A percentile compares a stretch with the other conserved stretches of the same genome.
Evolutionary conservation across 495 filamentous ascomycete species (phyloP).

Genomic region (Ascobolus immersus): DNA sequence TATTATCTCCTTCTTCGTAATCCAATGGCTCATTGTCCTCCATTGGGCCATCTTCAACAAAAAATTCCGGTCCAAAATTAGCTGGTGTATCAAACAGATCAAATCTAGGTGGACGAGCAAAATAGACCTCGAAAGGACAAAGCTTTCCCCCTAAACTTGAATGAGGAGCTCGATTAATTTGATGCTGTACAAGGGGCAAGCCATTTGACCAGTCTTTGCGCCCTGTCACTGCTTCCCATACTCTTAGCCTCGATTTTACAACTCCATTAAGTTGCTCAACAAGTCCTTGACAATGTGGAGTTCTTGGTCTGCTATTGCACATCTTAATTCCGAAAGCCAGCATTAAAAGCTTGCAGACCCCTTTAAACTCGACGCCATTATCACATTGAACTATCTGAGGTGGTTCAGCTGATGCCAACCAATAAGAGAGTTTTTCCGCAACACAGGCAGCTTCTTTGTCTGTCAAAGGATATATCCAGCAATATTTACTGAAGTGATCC

Average conservation of each 20-base stretch:
- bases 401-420: background rate
- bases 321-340: conserved; percentile 1
- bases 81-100: no score
- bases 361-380: conserved; percentile 2
- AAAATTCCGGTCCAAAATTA: no score
- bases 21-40: no score
- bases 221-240: background rate
- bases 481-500: conserved; percentile 8
- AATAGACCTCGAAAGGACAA: background rate
- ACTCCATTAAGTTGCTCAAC: conserved; percentile 5
- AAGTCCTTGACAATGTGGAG: conserved; percentile 1
- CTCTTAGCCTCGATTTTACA: background rate
- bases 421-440: background rate
- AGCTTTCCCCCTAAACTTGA: background rate
- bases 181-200: background rate
- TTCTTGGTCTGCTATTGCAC: background rate
- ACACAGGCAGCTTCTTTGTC: background rate
- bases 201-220: background rate
- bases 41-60: no score
- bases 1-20: no score
- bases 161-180: background rate
- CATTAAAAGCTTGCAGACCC: background rate
- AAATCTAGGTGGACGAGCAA: background rate
- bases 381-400: conserved; percentile 2
- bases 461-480: background rate